Base-by-base conservation (phyloP, 805 yeast species). In the Candida verbasci region DNA sequence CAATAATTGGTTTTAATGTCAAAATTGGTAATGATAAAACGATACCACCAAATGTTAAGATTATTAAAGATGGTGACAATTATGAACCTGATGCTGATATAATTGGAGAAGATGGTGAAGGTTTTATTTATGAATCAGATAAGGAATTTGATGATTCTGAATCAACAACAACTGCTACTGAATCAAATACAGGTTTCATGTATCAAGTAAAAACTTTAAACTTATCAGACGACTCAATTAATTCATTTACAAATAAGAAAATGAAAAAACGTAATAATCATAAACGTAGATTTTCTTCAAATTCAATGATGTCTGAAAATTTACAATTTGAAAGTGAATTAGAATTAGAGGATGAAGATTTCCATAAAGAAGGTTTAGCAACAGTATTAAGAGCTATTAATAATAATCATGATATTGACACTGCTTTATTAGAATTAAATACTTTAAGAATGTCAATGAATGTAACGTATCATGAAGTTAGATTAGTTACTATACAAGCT, bases 391-490 rank as follows among this genome's bases (percentile, higher is more conserved):
- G 98, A 54, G 95, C 98, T 1, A 74, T 93, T 60, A 91, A 85
- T 48, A 82, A 89, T 52, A 85, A 87, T 57, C 98, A 93, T 60
- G 95, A 86, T 51, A 70, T 87, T 42, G 97, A 91, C 55, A 89
- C 96, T 10, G 97, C 98, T 0, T 64, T 87, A 45, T 66, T 93
- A 41, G 98, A 93, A 63, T 74, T 93, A 50, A 91, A 91, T 56
- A 93, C 98, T 0, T 71, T 93, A 53, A 76, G 97, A 63, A 91
- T 93, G 98, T 86, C 96, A 51, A 84, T 89, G 93, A 87, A 93
- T 56, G 98, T 88, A 12, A 76, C 93, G 0, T 91, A 93, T 59
- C 94, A 86, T 51, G 96, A 89, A 53, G 97, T 93, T 10, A 76
- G 97, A 55, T 60, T 67, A 21, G 95, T 95, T 4, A 86, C 96